Evolutionary conservation across 768 basidiomycete genomes (phyloP).

Genomic region (Boletales sp.): DNA sequence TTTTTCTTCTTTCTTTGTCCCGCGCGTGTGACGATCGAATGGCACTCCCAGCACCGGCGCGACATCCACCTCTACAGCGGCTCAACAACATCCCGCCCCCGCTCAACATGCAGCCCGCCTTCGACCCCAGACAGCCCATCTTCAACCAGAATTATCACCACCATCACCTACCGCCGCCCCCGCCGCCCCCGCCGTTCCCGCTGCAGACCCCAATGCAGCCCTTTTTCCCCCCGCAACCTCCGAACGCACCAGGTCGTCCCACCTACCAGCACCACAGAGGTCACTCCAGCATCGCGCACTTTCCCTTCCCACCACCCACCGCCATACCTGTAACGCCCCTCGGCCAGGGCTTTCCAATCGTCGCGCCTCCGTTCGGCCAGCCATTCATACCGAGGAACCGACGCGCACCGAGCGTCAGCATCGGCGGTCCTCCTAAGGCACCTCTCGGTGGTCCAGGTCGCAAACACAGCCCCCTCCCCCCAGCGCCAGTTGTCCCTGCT

Average conservation of each 20-base stretch:
- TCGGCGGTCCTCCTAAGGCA: constrained; percentile 88
- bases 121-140: constrained; percentile 43
- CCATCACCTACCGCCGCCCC: constrained; percentile 35
- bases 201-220: constrained; percentile 75
- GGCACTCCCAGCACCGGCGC: constrained; percentile 17
- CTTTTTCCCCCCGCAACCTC: constrained; percentile 53
- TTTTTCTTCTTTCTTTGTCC: not conserved
- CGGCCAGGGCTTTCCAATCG: constrained; percentile 52
- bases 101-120: constrained; percentile 56
- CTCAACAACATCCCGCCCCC: constrained; percentile 51
- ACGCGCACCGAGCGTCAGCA: constrained; percentile 62
- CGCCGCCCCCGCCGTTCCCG: constrained; percentile 41
- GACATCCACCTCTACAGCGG: constrained; percentile 51
- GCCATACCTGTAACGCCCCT: constrained; percentile 61
- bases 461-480: constrained; percentile 66
- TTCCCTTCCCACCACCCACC: constrained; percentile 57
- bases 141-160: constrained; percentile 61
- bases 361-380: constrained; percentile 41
- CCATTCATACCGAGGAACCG: constrained; percentile 61
- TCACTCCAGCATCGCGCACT: constrained; percentile 58
- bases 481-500: constrained; percentile 28
- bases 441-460: constrained; percentile 75
- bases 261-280: constrained; percentile 48
- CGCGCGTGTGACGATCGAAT: constrained; percentile 10
- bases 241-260: constrained; percentile 50